Evolutionary conservation across 257 asterid genomes (phyloP), one percentile per base, ranked within the genome.

Genomic region (Solanum gandarillasii): DNA sequence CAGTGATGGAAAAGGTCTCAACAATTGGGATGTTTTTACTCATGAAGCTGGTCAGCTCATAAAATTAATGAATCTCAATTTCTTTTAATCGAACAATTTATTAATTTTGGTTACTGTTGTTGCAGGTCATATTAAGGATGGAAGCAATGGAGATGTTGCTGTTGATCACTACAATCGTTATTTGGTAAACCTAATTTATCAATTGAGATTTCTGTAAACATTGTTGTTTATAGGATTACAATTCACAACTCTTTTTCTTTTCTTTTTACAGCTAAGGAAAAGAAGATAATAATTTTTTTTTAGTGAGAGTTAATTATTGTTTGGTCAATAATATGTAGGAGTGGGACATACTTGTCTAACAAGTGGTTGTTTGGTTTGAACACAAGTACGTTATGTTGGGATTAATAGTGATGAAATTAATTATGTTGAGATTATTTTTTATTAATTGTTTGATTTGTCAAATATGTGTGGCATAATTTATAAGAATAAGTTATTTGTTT

Each of bases 131-230:
- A 91, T 92, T 88, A 43, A 87, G 88, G 94, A 92, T 74, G 92
- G 93, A 83, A 92, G 93, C 67, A 89, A 90, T 67, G 94, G 93
- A 84, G 94, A 92, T 88, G 88, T 88, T 65, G 94, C 94, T 9
- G 92, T 89, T 62, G 94, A 92, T 89, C 94, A 92, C 38, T 92
- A 92, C 86, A 91, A 91, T 90, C 94, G 86, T 74, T 92, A 88
- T 86, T 83, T 27, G 94, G 94, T 92, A 87, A 72, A 13, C 62
- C 29, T 75, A 20, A 84, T 74, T 86, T 11, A 36, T 65, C 10
- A 52, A 6, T 55, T 55, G 65, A 55, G 1, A 39, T 67, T 67
- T 85, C 68, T 85, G 20, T 43, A 41, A 35, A 55, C 62, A 18
- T 55, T 18, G 10, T 55, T 18, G 65, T 55, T 55, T 55, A 55